phyloP scores from a whole-genome alignment of 2,329 filamentous ascomycete species.

The Penicillium olsonii region DNA sequence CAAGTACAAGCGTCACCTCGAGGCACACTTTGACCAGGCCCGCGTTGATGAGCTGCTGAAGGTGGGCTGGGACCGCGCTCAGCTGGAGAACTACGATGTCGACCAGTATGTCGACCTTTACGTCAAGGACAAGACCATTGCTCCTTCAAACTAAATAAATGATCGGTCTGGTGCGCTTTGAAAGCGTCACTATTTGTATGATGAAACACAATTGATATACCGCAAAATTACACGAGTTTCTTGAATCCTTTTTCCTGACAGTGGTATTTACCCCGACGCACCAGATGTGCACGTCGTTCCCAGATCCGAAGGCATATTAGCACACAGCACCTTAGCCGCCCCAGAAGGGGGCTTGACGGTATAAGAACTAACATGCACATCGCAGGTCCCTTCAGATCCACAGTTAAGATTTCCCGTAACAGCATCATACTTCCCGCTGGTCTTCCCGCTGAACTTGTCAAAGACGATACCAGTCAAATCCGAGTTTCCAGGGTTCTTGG shows the following conservation, averaged over 20 bases:
- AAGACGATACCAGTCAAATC: slow-evolving; percentile 39
- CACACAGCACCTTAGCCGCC: slow-evolving; percentile 36
- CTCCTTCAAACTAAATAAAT: slow-evolving; percentile 15
- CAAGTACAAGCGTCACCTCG: slow-evolving; percentile 93
- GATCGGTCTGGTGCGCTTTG: background rate
- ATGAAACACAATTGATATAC: slow-evolving; percentile 17
- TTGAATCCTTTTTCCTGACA: background rate
- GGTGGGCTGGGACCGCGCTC: slow-evolving; percentile 72
- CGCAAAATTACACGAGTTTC: slow-evolving; percentile 19
- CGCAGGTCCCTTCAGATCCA: slow-evolving; percentile 40
- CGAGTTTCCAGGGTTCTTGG: slow-evolving; percentile 36
- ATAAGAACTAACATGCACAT: slow-evolving; percentile 35
- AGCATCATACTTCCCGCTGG: slow-evolving; percentile 38
- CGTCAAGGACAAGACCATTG: slow-evolving; percentile 55
- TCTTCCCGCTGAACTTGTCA: slow-evolving; percentile 42
- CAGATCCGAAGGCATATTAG: slow-evolving; percentile 33
- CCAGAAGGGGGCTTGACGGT: slow-evolving; percentile 37
- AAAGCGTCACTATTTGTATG: slow-evolving; percentile 10
- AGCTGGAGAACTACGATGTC: slow-evolving; percentile 76
- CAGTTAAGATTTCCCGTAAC: slow-evolving; percentile 43
- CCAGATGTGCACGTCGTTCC: slow-evolving; percentile 38
- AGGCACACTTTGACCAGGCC: slow-evolving; percentile 74
- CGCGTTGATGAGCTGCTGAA: slow-evolving; percentile 81
- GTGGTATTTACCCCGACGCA: slow-evolving; percentile 32
- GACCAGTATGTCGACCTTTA: slow-evolving; percentile 94